A percentile compares a stretch with the other conserved stretches of the same genome.
Conservation (phyloP, 2,329 filamentous ascomycete genomes). For the Geosmithia flava region DNA sequence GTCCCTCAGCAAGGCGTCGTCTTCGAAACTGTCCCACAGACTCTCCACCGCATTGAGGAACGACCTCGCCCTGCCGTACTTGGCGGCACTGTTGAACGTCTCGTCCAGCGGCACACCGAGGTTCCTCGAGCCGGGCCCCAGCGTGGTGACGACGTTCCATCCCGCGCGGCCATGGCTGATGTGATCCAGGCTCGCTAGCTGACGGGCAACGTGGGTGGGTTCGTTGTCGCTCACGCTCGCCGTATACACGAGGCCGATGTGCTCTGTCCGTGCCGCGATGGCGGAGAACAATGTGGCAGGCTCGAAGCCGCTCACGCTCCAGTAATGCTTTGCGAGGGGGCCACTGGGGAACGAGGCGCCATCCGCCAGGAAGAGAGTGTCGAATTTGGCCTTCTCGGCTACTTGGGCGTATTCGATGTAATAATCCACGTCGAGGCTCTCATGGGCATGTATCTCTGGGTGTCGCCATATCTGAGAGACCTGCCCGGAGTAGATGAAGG, state of each 20-base stretch:
- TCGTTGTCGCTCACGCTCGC: neutral
- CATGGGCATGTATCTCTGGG: neutral
- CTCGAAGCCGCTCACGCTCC: neutral
- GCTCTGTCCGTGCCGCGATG: neutral
- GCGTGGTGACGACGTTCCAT: conserved; percentile 43
- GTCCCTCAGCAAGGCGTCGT: conserved; percentile 39
- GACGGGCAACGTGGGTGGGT: neutral
- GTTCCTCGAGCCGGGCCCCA: conserved; percentile 39
- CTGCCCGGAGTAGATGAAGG: conserved; percentile 1
- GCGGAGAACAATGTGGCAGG: neutral
- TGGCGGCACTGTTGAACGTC: neutral
- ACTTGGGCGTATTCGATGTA: neutral
- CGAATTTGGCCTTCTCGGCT: neutral
- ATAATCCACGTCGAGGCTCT: neutral
- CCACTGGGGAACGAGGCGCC: neutral
- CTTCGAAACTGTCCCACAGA: conserved; percentile 41
- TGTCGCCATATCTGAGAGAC: neutral
- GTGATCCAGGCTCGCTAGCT: neutral
- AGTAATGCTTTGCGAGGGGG: neutral
- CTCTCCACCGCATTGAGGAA: conserved; percentile 41
- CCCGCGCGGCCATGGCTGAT: conserved; percentile 22
- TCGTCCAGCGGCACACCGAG: conserved; percentile 20
- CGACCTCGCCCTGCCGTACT: conserved; percentile 36
- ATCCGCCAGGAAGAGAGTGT: neutral
- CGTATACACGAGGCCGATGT: neutral